Percentiles rank a stretch among this genome's conserved stretches.
Evolutionary conservation across 441 rosid species (phyloP).

Genomic region (Erodium chrysanthum): DNA sequence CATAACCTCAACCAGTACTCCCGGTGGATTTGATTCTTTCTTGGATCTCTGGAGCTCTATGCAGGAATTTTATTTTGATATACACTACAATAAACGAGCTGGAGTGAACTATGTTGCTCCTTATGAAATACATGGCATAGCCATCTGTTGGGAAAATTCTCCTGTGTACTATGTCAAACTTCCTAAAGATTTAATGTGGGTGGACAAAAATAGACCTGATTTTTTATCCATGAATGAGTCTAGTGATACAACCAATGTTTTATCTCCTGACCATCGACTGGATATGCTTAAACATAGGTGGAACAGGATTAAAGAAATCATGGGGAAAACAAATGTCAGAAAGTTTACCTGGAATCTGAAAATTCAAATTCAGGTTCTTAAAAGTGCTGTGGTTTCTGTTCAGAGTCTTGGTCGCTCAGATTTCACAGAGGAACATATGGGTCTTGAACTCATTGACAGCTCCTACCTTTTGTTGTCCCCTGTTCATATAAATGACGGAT

Average conservation of each 20-base stretch:
- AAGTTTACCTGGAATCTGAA: conserved; percentile 94
- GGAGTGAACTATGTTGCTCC: conserved; percentile 34
- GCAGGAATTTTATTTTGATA: conserved; percentile 68
- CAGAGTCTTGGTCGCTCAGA: conserved; percentile 46
- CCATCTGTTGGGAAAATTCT: conserved; percentile 84
- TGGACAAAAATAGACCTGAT: conserved; percentile 33
- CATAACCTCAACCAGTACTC: conserved; percentile 43
- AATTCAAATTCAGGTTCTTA: conserved; percentile 78
- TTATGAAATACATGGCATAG: conserved; percentile 82
- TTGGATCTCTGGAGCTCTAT: conserved; percentile 67
- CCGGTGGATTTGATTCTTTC: conserved; percentile 85
- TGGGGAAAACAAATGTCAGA: conserved; percentile 54
- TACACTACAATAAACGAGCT: conserved; percentile 60
- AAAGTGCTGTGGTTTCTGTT: conserved; percentile 56
- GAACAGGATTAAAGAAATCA: conserved; percentile 62
- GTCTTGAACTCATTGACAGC: conserved; percentile 43
- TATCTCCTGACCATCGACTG: conserved; percentile 31
- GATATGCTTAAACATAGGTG: conserved; percentile 55
- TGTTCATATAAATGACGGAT: conserved; percentile 41
- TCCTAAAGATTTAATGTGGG: conserved; percentile 60
- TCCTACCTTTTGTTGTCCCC: conserved; percentile 46
- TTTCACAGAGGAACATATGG: conserved; percentile 34
- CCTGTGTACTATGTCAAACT: conserved; percentile 74
- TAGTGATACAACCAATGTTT: conserved; percentile 27
- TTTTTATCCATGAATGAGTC: conserved; percentile 25